Evolutionary conservation across 1,284 basidiomycete species (phyloP), one percentile per base, ranked within the genome.

Genomic region (Prillingera fragicola): DNA sequence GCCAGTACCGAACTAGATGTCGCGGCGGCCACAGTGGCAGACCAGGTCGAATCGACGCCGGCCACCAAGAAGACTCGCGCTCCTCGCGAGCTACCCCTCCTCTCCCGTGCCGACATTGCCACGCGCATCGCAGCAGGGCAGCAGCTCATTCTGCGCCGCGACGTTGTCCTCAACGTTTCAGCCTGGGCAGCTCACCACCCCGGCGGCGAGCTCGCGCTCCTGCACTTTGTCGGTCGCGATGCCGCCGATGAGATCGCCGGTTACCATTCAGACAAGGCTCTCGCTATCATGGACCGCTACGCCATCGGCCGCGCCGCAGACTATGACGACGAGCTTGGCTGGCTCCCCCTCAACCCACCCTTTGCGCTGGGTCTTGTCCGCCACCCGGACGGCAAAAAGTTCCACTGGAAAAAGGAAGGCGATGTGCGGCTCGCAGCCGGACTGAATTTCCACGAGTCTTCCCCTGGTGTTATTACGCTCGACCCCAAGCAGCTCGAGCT

Each of bases 211-310:
- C 82, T 95, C 40, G 80, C 90, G n/a, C 82, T 97, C 52, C 80
- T 95, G 22, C 94, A 98, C 73, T 96, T 92, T 63, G 83, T 96
- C 29, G 94, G 94, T 4, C 79, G 94, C 41, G 91, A 98, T 66
- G 92, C 91, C 1, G 81, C 85, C 3, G 87, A 94, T 73, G 94
- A 98, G 69, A 85, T 97, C 36, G 81, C 89, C 54, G 92, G 88
- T 10, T 96, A 88, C 71, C 94, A 98, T 67, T 76, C 77, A 2
- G 78, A 80, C 23, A 70, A 76, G 40, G 84, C 88, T 29, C 60
- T 77, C 24, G 72, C 82, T 17, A 74, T 78, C 34, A 80, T 97
- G 63, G 73, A 75, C 17, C 76, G 77, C 22, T 95, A 85, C 69
- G 78, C 80, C 36, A 75, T 95, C 22, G 94, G 85, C 13, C 75